Evolutionary conservation across 169 alveolate genomes (phyloP).

Genomic region (Cryptosporidium tyzzeri): DNA sequence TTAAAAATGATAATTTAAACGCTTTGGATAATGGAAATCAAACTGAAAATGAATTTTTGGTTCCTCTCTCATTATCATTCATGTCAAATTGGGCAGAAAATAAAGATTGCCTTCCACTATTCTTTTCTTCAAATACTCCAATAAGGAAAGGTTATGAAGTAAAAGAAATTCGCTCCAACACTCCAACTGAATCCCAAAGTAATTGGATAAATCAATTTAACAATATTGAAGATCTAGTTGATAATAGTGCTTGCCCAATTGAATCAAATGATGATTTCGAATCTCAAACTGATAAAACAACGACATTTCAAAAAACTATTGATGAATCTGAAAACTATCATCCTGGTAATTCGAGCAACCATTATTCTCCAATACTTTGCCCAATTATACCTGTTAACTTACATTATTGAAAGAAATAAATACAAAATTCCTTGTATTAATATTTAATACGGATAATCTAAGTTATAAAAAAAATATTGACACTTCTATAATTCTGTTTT

Average conservation of each 20-base stretch:
- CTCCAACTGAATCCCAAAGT: slow-evolving; percentile 1
- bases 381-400: slow-evolving; percentile 30
- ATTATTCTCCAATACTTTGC: slow-evolving; percentile 53
- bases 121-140: slow-evolving; percentile 43
- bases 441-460: neutral
- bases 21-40: neutral
- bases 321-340: slow-evolving; percentile 15
- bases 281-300: slow-evolving; percentile 46
- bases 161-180: neutral
- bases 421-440: neutral
- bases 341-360: neutral
- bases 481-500: too few relatives aligned
- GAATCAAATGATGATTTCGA: neutral
- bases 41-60: slow-evolving; percentile 9
- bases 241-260: neutral
- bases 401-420: neutral
- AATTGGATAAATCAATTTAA: slow-evolving; percentile 31
- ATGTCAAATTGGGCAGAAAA: slow-evolving; percentile 4
- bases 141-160: slow-evolving; percentile 11
- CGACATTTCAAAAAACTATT: neutral
- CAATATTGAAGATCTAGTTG: slow-evolving; percentile 20
- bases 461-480: neutral
- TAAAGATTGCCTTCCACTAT: slow-evolving; percentile 1
- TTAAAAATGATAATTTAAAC: neutral
- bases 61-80: slow-evolving; percentile 44